Percentiles rank a stretch among this genome's conserved stretches.
These are phyloP conservation scores for Paraphaeosphaeria sporulosa DNA, from an alignment of 2,329 filamentous ascomycete species.

Conservation along the genomic window DNA sequence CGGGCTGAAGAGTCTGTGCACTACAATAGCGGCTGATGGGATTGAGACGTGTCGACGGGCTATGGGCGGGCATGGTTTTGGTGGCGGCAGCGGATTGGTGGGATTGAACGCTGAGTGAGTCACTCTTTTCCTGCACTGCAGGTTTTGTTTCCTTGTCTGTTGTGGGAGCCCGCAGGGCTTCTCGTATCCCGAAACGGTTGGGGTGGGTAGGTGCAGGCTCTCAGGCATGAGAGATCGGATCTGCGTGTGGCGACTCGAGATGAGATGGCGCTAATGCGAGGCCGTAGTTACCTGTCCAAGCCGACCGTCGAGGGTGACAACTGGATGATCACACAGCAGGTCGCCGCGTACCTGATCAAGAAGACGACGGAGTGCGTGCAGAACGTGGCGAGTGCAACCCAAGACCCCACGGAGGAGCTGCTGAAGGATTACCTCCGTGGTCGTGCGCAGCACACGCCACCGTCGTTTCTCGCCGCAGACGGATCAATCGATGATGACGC, in stretches of 20 bases:
- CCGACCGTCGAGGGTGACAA: conserved; percentile 65
- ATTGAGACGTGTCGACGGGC: conserved; percentile 63
- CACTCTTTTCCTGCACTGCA: not conserved
- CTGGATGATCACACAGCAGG: conserved; percentile 66
- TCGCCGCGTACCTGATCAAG: conserved; percentile 60
- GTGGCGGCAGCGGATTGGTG: conserved; percentile 60
- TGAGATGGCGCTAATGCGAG: conserved; percentile 1
- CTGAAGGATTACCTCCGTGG: conserved; percentile 52
- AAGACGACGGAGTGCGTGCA: conserved; percentile 55
- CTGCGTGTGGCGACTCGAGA: not conserved
- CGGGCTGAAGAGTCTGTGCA: conserved; percentile 62
- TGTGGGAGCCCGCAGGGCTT: not conserved
- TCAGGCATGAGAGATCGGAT: not conserved
- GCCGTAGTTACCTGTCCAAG: conserved; percentile 55
- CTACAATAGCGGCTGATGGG: conserved; percentile 60
- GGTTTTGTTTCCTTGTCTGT: not conserved
- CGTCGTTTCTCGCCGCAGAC: conserved; percentile 31
- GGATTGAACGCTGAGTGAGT: conserved; percentile 57
- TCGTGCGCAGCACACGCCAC: conserved; percentile 34
- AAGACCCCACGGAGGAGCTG: conserved; percentile 51
- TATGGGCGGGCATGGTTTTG: conserved; percentile 63
- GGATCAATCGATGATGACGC: conserved; percentile 47
- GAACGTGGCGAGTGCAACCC: conserved; percentile 39
- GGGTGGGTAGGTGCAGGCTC: not conserved
- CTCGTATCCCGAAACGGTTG: conserved; percentile 2